phyloP scores from a whole-genome alignment of 306 rosid species.

The Prinsepia uniflora region DNA sequence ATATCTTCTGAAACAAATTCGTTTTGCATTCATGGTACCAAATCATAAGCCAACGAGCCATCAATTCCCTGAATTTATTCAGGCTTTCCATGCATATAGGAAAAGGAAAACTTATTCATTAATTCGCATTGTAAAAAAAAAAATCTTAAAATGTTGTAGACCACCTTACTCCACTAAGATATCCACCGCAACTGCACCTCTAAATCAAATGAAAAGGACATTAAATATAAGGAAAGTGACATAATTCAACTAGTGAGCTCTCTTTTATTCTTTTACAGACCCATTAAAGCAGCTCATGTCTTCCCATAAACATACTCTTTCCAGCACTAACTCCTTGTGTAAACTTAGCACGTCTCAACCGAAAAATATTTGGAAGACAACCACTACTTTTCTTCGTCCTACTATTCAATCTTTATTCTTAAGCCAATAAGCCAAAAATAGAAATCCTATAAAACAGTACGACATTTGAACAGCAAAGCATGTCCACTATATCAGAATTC shows the following conservation, averaged over 20 bases:
- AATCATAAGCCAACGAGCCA: background rate
- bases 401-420: background rate
- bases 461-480: background rate
- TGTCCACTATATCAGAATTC: background rate
- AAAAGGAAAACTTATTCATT: background rate
- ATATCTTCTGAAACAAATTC: background rate
- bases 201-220: background rate
- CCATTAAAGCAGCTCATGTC: background rate
- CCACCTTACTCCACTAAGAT: constrained; percentile 7
- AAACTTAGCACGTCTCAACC: background rate
- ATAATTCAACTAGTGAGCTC: background rate
- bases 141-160: background rate
- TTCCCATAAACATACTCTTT: background rate
- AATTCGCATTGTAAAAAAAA: background rate
- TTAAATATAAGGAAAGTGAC: background rate
- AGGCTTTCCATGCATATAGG: background rate
- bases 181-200: background rate
- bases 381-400: background rate
- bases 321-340: background rate
- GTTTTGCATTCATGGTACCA: background rate
- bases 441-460: background rate
- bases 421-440: background rate
- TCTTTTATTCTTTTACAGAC: background rate
- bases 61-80: background rate
- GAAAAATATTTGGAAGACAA: background rate